Conservation (phyloP, 257 asterid species). For the Thymus quinquecostatus region DNA sequence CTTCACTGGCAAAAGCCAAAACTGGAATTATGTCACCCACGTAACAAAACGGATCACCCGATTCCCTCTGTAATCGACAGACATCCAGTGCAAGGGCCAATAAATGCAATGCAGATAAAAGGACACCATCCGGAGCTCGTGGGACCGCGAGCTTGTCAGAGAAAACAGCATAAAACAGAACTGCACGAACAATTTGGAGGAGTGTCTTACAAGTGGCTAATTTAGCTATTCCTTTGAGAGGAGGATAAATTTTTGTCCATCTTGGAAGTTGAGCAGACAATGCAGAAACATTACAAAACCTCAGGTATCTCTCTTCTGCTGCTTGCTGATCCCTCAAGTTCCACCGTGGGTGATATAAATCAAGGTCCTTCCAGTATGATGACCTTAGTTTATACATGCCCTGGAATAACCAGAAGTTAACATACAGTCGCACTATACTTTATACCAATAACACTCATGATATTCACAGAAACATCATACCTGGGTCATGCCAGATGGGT, state of each 20-base stretch:
- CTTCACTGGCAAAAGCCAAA: constrained; percentile 79
- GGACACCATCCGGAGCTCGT: constrained; percentile 88
- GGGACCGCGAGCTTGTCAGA: constrained; percentile 53
- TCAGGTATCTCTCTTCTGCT: constrained; percentile 91
- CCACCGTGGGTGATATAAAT: constrained; percentile 97
- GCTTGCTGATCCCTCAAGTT: constrained; percentile 86
- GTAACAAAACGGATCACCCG: constrained; percentile 53
- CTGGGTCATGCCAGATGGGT: constrained; percentile 97
- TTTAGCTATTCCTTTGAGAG: constrained; percentile 81
- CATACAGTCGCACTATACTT: constrained; percentile 9
- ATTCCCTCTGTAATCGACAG: constrained; percentile 61
- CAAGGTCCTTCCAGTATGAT: constrained; percentile 85
- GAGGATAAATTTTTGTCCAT: constrained; percentile 82
- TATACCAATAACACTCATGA: neutral
- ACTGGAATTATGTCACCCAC: constrained; percentile 69
- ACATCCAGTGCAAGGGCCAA: constrained; percentile 84
- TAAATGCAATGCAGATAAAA: constrained; percentile 79
- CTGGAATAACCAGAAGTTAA: constrained; percentile 48
- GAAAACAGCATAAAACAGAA: constrained; percentile 75
- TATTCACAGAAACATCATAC: constrained; percentile 44
- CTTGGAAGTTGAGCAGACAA: constrained; percentile 80
- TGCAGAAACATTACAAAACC: constrained; percentile 82
- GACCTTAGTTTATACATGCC: constrained; percentile 85
- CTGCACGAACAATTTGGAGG: constrained; percentile 80
- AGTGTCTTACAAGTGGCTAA: constrained; percentile 83